These are phyloP conservation scores for Candida smagusa DNA, from an alignment of 1,139 yeast genomes.

Conservation along the genomic window DNA sequence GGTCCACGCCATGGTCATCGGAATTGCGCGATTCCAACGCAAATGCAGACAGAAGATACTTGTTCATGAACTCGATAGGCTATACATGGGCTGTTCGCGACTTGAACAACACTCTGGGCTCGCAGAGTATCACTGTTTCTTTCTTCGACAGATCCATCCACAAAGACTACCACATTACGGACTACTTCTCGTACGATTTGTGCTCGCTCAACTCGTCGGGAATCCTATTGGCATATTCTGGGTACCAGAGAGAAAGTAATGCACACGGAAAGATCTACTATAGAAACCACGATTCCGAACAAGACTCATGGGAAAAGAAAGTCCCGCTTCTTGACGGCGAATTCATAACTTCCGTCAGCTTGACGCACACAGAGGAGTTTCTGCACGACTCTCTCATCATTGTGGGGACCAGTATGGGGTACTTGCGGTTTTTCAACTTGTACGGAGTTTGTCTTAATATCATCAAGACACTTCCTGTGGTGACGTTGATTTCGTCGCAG, in stretches of 20 bases:
- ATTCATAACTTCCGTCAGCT: constrained; percentile 36
- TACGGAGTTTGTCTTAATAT: constrained; percentile 41
- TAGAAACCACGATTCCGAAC: constrained; percentile 43
- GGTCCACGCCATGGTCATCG: constrained; percentile 79
- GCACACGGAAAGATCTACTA: constrained; percentile 35
- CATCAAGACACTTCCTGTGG: constrained; percentile 38
- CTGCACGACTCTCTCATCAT: constrained; percentile 29
- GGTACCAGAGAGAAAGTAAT: constrained; percentile 18
- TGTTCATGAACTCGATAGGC: constrained; percentile 79
- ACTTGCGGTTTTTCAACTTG: constrained; percentile 37
- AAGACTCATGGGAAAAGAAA: constrained; percentile 43
- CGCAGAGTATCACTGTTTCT: constrained; percentile 75
- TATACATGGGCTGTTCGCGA: constrained; percentile 78
- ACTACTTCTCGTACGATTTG: constrained; percentile 64
- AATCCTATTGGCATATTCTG: constrained; percentile 55
- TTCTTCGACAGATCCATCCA: constrained; percentile 81
- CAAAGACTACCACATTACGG: constrained; percentile 85
- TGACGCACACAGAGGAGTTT: constrained; percentile 18
- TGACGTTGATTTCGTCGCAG: constrained; percentile 35
- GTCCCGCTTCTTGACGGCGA: constrained; percentile 35
- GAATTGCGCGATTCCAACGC: constrained; percentile 21
- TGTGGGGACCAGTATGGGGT: constrained; percentile 44
- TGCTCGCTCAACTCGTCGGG: constrained; percentile 73
- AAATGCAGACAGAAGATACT: constrained; percentile 56
- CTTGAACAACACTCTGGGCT: constrained; percentile 22